Base-by-base conservation (phyloP, 257 asterid genomes). In the Gentiana straminea region DNA sequence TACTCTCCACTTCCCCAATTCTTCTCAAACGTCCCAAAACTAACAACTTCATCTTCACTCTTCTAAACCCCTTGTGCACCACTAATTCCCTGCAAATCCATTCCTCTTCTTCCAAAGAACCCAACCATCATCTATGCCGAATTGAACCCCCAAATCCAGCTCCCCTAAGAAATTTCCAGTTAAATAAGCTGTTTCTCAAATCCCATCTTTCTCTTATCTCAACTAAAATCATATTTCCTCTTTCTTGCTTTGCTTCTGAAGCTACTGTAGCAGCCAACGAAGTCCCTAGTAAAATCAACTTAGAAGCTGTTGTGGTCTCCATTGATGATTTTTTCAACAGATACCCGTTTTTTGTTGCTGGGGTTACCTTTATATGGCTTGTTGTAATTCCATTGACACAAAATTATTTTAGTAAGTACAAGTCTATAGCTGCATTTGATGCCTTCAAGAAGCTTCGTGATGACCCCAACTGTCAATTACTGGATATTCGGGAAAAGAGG, bases 311-410 rank as follows among this genome's bases (percentile, higher is more conserved):
- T 52, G 46, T 87, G 72, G 75, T 84, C 51, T 81, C 97, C 12
- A 75, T 91, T 62, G 98, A 91, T 38, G 70, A 81, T 7, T 87
- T 91, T 51, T 81, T 83, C 79, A 84, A 46, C 45, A 82, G 69
- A 63, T 73, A 87, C 68, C 98, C 98, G 0, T 84, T 91, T 53
- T 87, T 91, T 73, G 97, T 84, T 57, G 79, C 86, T 6, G 82
- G 94, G 0, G 88, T 91, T 46, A 12, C 74, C 2, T 91, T 91
- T 74, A 73, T 83, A 35, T 91, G 96, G 95, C 94, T 91, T 34
- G 77, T 84, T 53, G 90, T 55, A 59, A 68, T 87, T 60, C 98
- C 98, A 12, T 60, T 91, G 61, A 59, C 79, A 0, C 81, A 87
- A 73, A 79, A 78, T 65, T 84, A 79, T 62, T 43, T 88, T 55